Evolutionary conservation across 306 rosid species (phyloP).

Genomic region (Quercus glauca): DNA sequence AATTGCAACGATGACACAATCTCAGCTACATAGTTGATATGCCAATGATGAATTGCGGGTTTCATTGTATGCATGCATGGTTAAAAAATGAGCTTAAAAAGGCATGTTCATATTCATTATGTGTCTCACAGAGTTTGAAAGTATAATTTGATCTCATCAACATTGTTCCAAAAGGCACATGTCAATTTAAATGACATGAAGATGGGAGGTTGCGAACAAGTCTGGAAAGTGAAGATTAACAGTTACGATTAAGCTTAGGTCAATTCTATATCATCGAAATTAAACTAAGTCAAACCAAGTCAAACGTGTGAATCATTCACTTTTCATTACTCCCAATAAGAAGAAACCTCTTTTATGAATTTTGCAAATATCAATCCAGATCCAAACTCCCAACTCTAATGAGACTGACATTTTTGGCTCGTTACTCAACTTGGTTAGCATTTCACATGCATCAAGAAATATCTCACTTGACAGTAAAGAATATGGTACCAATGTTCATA

Average conservation of each 20-base stretch:
- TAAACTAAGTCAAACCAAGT: neutral
- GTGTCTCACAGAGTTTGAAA: neutral
- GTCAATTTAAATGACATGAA: conserved; percentile 13
- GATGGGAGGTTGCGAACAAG: neutral
- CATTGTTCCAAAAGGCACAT: conserved; percentile 1
- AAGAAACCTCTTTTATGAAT: neutral
- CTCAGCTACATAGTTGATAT: neutral
- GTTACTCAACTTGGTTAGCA: too few species aligned
- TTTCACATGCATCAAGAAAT: too few species aligned
- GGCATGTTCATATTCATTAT: neutral
- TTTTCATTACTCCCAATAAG: neutral
- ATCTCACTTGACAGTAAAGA: neutral
- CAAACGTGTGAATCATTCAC: neutral
- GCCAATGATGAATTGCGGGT: neutral
- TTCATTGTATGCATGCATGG: neutral
- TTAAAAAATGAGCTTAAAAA: neutral
- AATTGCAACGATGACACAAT: neutral
- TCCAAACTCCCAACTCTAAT: neutral
- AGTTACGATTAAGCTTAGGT: neutral
- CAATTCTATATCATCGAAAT: conserved; percentile 1
- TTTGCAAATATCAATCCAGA: conserved; percentile 1
- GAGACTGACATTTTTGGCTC: neutral
- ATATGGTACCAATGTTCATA: neutral
- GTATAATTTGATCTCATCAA: neutral
- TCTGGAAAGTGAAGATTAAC: conserved; percentile 4